phyloP scores from a whole-genome alignment of 305 asterid species.

The Petunia hybrid region DNA sequence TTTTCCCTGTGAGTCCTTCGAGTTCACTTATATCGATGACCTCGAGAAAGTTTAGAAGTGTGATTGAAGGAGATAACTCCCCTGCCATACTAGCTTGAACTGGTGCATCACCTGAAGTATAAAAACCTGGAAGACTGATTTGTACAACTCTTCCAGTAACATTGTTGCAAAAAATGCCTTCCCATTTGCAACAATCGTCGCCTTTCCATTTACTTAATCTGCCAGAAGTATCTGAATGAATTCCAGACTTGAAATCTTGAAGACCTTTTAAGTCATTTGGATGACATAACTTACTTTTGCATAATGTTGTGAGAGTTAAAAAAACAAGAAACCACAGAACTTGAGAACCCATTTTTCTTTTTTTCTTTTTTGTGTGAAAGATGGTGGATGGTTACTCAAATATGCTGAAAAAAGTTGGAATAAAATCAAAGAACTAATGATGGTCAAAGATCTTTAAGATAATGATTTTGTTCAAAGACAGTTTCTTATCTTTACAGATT shows the following conservation, averaged over 20 bases:
- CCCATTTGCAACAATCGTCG: constrained; percentile 65
- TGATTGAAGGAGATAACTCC: constrained; percentile 49
- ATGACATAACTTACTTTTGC: constrained; percentile 47
- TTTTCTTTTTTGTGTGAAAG: background rate
- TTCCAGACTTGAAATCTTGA: constrained; percentile 51
- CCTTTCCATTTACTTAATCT: constrained; percentile 59
- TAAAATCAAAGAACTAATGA: constrained; percentile 13
- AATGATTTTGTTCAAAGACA: constrained; percentile 29
- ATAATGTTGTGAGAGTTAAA: constrained; percentile 40
- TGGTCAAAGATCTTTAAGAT: constrained; percentile 38
- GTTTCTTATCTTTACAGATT: constrained; percentile 52
- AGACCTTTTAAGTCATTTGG: constrained; percentile 68
- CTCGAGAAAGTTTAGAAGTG: constrained; percentile 53
- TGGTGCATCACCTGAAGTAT: constrained; percentile 48
- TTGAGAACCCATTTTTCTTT: constrained; percentile 47
- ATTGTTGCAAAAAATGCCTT: constrained; percentile 57
- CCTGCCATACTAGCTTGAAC: constrained; percentile 57
- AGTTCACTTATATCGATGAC: constrained; percentile 60
- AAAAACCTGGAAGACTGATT: constrained; percentile 60
- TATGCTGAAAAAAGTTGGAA: background rate
- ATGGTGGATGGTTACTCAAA: background rate
- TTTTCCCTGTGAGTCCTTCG: constrained; percentile 43
- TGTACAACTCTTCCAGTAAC: constrained; percentile 58
- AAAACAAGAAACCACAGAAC: constrained; percentile 43
- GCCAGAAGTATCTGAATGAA: constrained; percentile 51